Conservation (phyloP, 179 eudicot species). For the Amaranthus tricolor region DNA sequence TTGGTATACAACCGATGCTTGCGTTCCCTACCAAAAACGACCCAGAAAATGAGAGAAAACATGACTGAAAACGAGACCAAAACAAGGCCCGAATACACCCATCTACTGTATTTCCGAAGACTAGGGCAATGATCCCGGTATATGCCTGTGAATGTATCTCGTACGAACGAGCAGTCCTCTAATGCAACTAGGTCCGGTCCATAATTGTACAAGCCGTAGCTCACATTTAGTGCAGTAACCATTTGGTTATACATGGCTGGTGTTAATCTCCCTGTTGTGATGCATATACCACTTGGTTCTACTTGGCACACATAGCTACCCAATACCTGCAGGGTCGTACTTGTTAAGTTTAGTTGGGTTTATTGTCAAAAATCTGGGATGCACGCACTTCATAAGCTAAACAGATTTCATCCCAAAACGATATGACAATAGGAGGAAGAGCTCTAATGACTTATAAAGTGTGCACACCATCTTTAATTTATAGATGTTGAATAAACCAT, state of each 20-base stretch:
- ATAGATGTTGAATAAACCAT: too few species aligned
- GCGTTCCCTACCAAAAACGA: constrained; percentile 76
- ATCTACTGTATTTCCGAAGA: constrained; percentile 52
- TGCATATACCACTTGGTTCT: constrained; percentile 58
- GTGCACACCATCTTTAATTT: too few species aligned
- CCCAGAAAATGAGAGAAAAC: constrained; percentile 85
- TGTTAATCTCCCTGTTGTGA: constrained; percentile 69
- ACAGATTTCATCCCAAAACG: too few species aligned
- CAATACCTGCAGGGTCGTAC: constrained; percentile 48
- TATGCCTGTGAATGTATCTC: constrained; percentile 61
- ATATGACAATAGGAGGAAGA: too few species aligned
- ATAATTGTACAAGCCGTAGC: constrained; percentile 62
- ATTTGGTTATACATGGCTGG: constrained; percentile 61
- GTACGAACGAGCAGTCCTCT: constrained; percentile 71
- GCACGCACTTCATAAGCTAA: too few species aligned
- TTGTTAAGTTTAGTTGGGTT: too few species aligned
- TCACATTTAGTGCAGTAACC: constrained; percentile 62
- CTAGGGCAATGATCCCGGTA: constrained; percentile 60
- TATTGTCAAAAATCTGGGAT: too few species aligned
- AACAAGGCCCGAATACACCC: constrained; percentile 70
- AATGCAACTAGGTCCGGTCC: constrained; percentile 72
- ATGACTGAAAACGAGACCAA: constrained; percentile 66
- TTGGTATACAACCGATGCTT: constrained; percentile 65
- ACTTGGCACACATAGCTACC: constrained; percentile 61
- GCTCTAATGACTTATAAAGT: too few species aligned